Evolutionary conservation across 148 eudicot genomes (phyloP).

Genomic region (Silene latifolia): DNA sequence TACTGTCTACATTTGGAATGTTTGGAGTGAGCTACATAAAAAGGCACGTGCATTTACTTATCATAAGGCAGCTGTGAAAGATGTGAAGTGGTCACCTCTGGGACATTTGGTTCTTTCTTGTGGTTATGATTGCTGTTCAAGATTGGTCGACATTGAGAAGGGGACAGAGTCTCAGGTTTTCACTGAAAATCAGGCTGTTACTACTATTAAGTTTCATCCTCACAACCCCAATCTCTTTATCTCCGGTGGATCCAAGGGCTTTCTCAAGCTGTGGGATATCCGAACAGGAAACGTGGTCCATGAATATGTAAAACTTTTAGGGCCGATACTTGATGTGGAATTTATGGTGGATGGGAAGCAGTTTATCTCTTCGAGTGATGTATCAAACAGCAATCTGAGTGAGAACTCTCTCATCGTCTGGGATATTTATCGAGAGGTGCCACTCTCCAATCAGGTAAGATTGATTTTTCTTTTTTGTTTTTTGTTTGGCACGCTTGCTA

Average conservation of each 20-base stretch:
- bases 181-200: slow-evolving; percentile 75
- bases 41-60: slow-evolving; percentile 50
- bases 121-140: slow-evolving; percentile 74
- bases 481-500: neutral
- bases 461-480: neutral
- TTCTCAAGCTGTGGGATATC: slow-evolving; percentile 78
- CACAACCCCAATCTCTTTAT: slow-evolving; percentile 63
- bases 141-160: slow-evolving; percentile 71
- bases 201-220: slow-evolving; percentile 67
- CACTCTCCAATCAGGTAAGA: slow-evolving; percentile 88
- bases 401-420: slow-evolving; percentile 85
- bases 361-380: slow-evolving; percentile 84
- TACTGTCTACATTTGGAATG: slow-evolving; percentile 72
- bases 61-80: slow-evolving; percentile 87
- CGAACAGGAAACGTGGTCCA: slow-evolving; percentile 59
- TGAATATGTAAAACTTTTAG: slow-evolving; percentile 56
- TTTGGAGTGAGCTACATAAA: slow-evolving; percentile 64
- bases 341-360: slow-evolving; percentile 59
- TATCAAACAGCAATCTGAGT: slow-evolving; percentile 65
- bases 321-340: slow-evolving; percentile 82
- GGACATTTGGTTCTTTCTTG: slow-evolving; percentile 77
- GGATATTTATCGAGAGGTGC: slow-evolving; percentile 81
- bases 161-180: slow-evolving; percentile 65
- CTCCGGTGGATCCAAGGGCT: slow-evolving; percentile 86
- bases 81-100: slow-evolving; percentile 71